A percentile compares a stretch with the other conserved stretches of the same genome.
Conservation (phyloP, 176 grass and related monocot species). For the Triticum urartu region DNA sequence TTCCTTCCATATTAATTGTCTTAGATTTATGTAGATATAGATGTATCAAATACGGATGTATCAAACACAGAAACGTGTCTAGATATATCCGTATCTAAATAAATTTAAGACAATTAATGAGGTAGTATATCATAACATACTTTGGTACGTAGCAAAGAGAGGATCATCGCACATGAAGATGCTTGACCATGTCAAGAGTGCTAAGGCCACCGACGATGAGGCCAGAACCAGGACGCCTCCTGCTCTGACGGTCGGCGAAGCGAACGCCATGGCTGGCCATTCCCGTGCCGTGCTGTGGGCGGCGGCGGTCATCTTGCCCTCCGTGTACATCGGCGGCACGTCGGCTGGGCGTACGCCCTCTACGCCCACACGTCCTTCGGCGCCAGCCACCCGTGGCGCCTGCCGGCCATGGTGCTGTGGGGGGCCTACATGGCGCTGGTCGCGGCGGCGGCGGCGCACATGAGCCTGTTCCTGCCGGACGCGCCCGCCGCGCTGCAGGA, state of each 20-base stretch:
- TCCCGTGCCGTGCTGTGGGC: not conserved
- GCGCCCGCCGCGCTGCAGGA: not conserved
- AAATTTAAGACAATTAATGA: no score
- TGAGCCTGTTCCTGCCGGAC: not conserved
- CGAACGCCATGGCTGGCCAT: not conserved
- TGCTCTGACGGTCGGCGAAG: not conserved
- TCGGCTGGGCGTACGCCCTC: not conserved
- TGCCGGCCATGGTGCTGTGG: not conserved
- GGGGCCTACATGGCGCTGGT: conserved; percentile 3
- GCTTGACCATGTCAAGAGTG: no score
- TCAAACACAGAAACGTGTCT: no score
- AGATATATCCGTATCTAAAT: no score
- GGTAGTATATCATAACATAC: no score
- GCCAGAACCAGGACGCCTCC: not conserved
- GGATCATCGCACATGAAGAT: no score
- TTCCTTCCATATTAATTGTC: no score
- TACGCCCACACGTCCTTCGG: not conserved
- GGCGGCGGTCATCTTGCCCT: not conserved
- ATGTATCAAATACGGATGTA: no score
- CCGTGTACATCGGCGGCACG: not conserved
- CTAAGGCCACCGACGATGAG: no score
- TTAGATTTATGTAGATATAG: no score
- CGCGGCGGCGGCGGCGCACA: not conserved
- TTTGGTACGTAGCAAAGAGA: no score
- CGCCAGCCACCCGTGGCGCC: not conserved